These are phyloP conservation scores for Metschnikowia colocasiae DNA, from an alignment of 805 yeast species.

Conservation along the genomic window DNA sequence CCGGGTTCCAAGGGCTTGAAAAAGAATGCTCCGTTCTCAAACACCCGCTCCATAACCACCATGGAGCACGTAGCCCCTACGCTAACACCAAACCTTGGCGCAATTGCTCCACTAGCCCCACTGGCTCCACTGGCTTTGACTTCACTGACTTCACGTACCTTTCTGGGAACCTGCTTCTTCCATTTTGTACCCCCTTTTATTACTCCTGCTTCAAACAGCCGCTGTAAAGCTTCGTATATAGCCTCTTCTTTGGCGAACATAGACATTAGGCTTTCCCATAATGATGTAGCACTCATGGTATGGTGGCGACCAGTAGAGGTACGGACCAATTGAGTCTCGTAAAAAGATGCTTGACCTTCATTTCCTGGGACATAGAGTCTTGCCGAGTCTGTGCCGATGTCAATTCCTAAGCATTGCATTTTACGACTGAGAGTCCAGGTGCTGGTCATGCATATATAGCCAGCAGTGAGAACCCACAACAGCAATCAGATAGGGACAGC, in stretches of 20 bases:
- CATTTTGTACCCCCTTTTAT: not conserved
- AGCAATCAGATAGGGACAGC: no score
- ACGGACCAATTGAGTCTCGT: conserved; percentile 10
- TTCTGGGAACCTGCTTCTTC: not conserved
- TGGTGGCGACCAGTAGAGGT: conserved; percentile 6
- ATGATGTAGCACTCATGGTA: conserved; percentile 14
- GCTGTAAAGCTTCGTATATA: not conserved
- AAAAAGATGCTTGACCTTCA: conserved; percentile 12
- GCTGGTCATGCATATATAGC: not conserved
- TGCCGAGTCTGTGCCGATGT: conserved; percentile 50
- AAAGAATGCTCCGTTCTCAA: conserved; percentile 12
- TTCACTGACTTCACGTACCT: not conserved
- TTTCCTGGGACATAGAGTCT: conserved; percentile 31
- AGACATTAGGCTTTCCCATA: conserved; percentile 12
- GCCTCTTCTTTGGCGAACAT: conserved; percentile 6
- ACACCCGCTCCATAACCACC: conserved; percentile 38
- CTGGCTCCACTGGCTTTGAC: not conserved
- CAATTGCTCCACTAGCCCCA: not conserved
- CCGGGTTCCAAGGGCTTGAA: conserved; percentile 31
- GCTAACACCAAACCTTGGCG: conserved; percentile 17
- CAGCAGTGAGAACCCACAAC: not conserved
- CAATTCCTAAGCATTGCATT: conserved; percentile 38
- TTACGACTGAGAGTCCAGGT: not conserved
- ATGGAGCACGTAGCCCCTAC: conserved; percentile 60
- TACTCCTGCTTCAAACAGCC: not conserved